Percentiles rank a stretch among this genome's conserved stretches.
Evolutionary conservation across 2,329 filamentous ascomycete species (phyloP).

Genomic region (Corinectria fuckeliana): DNA sequence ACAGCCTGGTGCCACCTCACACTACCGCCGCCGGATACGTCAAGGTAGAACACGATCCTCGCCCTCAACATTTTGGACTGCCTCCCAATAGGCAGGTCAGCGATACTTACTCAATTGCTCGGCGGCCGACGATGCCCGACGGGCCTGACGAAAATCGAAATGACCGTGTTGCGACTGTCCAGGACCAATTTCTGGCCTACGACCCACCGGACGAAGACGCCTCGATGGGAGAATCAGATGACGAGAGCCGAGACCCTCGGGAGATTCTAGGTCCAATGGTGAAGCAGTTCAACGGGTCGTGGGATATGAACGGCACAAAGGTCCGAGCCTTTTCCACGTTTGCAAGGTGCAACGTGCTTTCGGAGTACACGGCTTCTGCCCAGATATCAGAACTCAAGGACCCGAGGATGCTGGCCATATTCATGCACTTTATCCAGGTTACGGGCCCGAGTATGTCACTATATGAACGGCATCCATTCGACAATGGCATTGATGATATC

Average conservation of each 20-base stretch:
- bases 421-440: conserved; percentile 90
- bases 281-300: conserved; percentile 45
- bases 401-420: conserved; percentile 79
- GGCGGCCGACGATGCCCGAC: conserved; percentile 8
- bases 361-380: conserved; percentile 70
- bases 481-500: conserved; percentile 65
- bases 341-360: conserved; percentile 59
- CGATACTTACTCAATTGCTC: conserved; percentile 12
- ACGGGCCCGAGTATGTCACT: conserved; percentile 87
- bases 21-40: conserved; percentile 20
- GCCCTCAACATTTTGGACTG: conserved; percentile 21
- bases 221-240: conserved; percentile 67
- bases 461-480: conserved; percentile 82
- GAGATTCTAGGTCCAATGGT: conserved; percentile 42
- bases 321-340: conserved; percentile 58
- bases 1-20: conserved; percentile 21
- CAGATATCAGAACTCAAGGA: conserved; percentile 79
- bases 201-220: conserved; percentile 60
- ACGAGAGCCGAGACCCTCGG: conserved; percentile 55
- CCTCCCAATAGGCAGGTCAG: conserved; percentile 18
- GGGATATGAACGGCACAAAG: conserved; percentile 47
- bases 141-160: conserved; percentile 12
- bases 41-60: conserved; percentile 23
- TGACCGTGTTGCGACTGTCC: conserved; percentile 5
- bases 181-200: conserved; percentile 34